Base-by-base conservation (phyloP, 2,329 filamentous ascomycete species). In the Aphanocladium album region DNA sequence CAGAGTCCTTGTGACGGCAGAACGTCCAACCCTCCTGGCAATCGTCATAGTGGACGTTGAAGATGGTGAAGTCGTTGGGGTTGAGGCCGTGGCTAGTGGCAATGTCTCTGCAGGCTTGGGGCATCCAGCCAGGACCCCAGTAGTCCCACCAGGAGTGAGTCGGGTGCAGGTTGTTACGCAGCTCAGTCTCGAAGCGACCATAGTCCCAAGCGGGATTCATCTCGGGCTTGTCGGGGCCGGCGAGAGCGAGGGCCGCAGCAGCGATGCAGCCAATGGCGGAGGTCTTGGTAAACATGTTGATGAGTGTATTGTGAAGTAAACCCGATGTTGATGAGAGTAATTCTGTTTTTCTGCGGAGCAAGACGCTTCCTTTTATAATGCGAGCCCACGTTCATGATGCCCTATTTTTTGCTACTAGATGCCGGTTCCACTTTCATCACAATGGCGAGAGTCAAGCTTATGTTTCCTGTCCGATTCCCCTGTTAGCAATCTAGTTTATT, bases 11-110 rank as follows among this genome's bases (percentile, higher is more conserved):
- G 57, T 69, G 65, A 11, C 68, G 64, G 50, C 69, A 70, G 45
- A 71, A 66, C 46, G 67, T 64, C 68, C 68, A 70, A 49, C 64
- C 62, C 60, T 69, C 59, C n/a, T 47, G 45, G 61, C 69, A 70
- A 51, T 68, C 67, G 45, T 64, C 52, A 54, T 67, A 68, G 49
- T 64, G 61, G 21, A 66, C 64, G 37, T 65, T 63, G 62, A 65
- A 69, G 33, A 65, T 61, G 51, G 66, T 64, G 41, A 68, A 64
- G 55, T 68, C 66, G 23, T 58, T 55, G 11, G 63, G 62, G 41
- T 53, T 62, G 17, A 66, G 63, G 45, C 60, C 57, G 46, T 61
- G 59, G 43, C 50, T 17, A 17, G 50, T 41, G 7, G 58, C 58
- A 49, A 60, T 55, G 43, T 39, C 43, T 41, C 43, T 60, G 41